A percentile compares a stretch with the other conserved stretches of the same genome.
These are phyloP conservation scores for Triticum timopheevii DNA, from an alignment of 176 grass and related monocot genomes.

Conservation along the genomic window DNA sequence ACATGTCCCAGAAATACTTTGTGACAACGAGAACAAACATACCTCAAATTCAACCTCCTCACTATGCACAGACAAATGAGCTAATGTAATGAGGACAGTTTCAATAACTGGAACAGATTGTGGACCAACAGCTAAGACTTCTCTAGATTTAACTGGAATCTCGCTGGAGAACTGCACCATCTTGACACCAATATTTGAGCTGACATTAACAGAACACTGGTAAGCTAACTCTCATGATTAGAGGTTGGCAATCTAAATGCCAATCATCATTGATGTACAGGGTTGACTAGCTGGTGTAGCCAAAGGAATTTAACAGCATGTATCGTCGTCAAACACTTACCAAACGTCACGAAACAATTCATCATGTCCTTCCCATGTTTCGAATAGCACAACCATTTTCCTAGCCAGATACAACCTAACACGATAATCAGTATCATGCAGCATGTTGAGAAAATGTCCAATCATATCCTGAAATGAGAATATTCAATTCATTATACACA, in stretches of 20 bases:
- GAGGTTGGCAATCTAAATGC: background rate
- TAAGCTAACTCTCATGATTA: conserved; percentile 12
- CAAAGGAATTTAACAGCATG: background rate
- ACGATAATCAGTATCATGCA: conserved; percentile 92
- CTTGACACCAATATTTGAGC: conserved; percentile 74
- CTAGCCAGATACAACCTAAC: conserved; percentile 83
- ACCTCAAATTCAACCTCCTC: conserved; percentile 93
- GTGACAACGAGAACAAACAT: conserved; percentile 31
- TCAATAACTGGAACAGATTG: conserved; percentile 54
- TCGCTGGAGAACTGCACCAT: conserved; percentile 68
- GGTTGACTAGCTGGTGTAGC: background rate
- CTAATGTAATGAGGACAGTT: conserved; percentile 77
- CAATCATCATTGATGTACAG: conserved; percentile 24
- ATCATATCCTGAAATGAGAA: conserved; percentile 73
- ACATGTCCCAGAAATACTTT: background rate
- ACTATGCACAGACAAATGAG: conserved; percentile 74
- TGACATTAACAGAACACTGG: conserved; percentile 34
- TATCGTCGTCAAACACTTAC: conserved; percentile 35
- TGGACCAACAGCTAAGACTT: conserved; percentile 65
- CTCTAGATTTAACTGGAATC: conserved; percentile 59
- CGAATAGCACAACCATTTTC: conserved; percentile 83
- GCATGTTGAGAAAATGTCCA: conserved; percentile 77
- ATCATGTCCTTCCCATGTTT: conserved; percentile 90
- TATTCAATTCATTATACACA: conserved; percentile 6
- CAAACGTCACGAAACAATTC: conserved; percentile 92